Conservation (phyloP, 2,329 filamentous ascomycete species). For the Aspergillus fumigatiaffinis region DNA sequence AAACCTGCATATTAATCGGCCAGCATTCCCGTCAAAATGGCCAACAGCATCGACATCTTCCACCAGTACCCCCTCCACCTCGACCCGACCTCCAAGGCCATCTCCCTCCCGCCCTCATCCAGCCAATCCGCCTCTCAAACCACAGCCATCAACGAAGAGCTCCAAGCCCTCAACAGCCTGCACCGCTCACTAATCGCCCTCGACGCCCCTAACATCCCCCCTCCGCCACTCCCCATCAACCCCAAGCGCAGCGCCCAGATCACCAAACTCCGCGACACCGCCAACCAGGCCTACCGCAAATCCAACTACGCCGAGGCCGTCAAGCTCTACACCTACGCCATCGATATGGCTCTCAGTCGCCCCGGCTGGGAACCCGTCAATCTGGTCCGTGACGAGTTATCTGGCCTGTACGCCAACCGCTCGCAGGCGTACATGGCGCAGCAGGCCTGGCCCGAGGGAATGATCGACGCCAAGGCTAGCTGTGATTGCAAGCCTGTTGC, state of each 20-base stretch:
- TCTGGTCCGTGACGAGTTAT: slow-evolving; percentile 79
- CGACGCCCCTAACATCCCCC: slow-evolving; percentile 65
- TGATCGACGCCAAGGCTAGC: slow-evolving; percentile 82
- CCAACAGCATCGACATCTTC: slow-evolving; percentile 51
- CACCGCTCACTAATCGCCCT: slow-evolving; percentile 68
- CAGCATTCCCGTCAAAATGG: slow-evolving; percentile 17
- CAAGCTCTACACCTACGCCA: slow-evolving; percentile 76
- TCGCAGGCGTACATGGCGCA: slow-evolving; percentile 85
- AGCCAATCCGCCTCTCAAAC: slow-evolving; percentile 41
- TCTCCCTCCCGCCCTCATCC: slow-evolving; percentile 53
- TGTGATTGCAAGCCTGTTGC: slow-evolving; percentile 81
- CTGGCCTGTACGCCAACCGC: slow-evolving; percentile 76
- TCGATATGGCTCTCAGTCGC: slow-evolving; percentile 80
- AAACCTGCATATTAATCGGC: neutral
- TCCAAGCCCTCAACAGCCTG: slow-evolving; percentile 71
- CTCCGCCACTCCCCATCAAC: slow-evolving; percentile 85
- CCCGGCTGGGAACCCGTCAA: slow-evolving; percentile 85
- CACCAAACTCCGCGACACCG: slow-evolving; percentile 83
- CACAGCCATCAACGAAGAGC: slow-evolving; percentile 58
- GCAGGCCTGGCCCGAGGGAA: slow-evolving; percentile 77
- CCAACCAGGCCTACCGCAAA: slow-evolving; percentile 80
- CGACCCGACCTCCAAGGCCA: slow-evolving; percentile 75
- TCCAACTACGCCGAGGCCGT: slow-evolving; percentile 69
- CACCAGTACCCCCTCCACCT: slow-evolving; percentile 76
- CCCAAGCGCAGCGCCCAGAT: slow-evolving; percentile 86